Evolutionary conservation across 306 rosid genomes (phyloP).

Genomic region (Calophaca sinica): DNA sequence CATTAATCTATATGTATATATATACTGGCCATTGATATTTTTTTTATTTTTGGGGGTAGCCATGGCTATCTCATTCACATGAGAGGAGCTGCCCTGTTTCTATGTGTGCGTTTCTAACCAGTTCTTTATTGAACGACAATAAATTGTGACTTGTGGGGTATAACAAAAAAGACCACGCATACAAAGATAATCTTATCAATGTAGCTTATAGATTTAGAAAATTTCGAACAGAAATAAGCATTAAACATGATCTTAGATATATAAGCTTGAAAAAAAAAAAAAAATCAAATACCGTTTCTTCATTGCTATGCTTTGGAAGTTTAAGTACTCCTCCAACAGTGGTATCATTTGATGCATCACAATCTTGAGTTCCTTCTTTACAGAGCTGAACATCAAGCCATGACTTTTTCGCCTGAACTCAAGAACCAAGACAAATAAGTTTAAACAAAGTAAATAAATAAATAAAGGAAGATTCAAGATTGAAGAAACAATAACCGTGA

Average conservation of each 20-base stretch:
- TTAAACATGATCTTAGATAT: background rate
- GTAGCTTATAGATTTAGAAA: constrained; percentile 28
- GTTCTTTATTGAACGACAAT: constrained; percentile 9
- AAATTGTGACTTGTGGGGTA: background rate
- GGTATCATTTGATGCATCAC: constrained; percentile 65
- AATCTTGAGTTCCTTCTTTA: constrained; percentile 67
- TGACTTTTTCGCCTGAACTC: constrained; percentile 76
- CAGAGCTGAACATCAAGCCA: constrained; percentile 94
- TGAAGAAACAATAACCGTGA: constrained; percentile 24
- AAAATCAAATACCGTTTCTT: constrained; percentile 72
- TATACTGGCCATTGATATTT: no score
- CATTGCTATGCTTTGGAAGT: constrained; percentile 83
- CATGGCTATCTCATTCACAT: no score
- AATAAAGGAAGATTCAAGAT: background rate
- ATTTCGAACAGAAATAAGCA: constrained; percentile 27
- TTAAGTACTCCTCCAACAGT: constrained; percentile 60
- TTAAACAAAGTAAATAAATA: constrained; percentile 2
- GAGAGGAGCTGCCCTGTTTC: background rate
- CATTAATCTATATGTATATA: no score
- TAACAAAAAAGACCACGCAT: background rate
- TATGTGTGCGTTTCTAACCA: background rate
- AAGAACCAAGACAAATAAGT: constrained; percentile 40
- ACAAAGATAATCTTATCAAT: constrained; percentile 17
- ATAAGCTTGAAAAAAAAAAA: constrained; percentile 4
- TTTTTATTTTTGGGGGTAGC: no score